Conservation (phyloP, 257 asterid species). For the Ophiorrhiza pumila region DNA sequence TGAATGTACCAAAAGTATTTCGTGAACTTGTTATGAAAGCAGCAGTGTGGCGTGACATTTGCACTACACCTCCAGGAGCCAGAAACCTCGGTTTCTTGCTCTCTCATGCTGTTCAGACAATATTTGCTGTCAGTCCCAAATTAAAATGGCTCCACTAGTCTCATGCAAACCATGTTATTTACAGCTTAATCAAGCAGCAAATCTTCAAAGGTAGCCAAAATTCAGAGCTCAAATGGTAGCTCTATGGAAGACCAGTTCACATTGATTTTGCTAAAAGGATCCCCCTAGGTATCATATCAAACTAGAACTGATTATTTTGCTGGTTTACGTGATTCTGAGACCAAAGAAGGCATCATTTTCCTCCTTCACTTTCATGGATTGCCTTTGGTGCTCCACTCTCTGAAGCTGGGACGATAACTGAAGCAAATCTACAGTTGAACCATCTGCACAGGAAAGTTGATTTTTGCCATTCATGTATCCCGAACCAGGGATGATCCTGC, state of each 20-base stretch:
- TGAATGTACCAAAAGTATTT: too few relatives aligned
- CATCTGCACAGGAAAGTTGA: constrained; percentile 23
- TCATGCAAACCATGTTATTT: not conserved
- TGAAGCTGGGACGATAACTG: constrained; percentile 42
- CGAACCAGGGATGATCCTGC: constrained; percentile 21
- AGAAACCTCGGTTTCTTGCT: not conserved
- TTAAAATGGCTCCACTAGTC: not conserved
- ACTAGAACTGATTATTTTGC: not conserved
- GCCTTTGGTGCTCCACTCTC: constrained; percentile 38
- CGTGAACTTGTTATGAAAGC: too few relatives aligned
- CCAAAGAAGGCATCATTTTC: constrained; percentile 30
- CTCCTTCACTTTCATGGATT: constrained; percentile 28
- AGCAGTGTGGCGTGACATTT: too few relatives aligned
- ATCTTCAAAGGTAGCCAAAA: not conserved
- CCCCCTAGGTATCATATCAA: not conserved
- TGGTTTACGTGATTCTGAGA: constrained; percentile 29
- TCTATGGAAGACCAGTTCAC: not conserved
- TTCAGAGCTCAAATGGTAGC: not conserved
- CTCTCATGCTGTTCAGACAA: not conserved
- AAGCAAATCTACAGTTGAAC: constrained; percentile 34
- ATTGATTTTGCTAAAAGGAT: not conserved
- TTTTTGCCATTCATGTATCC: constrained; percentile 24
- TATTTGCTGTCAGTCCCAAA: not conserved
- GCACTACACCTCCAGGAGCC: not conserved
- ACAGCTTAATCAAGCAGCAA: not conserved